Evolutionary conservation across 1,284 basidiomycete genomes (phyloP).

Genomic region (Vanrija sp.): DNA sequence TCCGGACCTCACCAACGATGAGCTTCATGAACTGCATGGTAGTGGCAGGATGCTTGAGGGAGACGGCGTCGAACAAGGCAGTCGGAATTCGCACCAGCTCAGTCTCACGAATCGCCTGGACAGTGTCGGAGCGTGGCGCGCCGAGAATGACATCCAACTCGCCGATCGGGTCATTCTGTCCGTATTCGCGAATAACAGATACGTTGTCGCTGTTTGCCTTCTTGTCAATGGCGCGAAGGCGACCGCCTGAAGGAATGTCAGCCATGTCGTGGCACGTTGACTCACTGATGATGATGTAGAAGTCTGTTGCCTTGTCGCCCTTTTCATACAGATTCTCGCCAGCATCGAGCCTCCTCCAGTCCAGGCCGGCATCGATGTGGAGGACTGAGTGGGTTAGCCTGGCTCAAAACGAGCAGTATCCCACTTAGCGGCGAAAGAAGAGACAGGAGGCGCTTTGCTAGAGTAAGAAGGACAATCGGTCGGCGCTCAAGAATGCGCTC

Average conservation of each 20-base stretch:
- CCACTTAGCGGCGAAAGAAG: slow-evolving; percentile 84
- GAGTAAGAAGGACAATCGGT: slow-evolving; percentile 89
- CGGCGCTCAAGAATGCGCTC: slow-evolving; percentile 87
- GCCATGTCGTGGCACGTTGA: neutral
- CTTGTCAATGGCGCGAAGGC: slow-evolving; percentile 72
- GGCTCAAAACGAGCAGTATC: slow-evolving; percentile 5
- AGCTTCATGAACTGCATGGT: slow-evolving; percentile 92
- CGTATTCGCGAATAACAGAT: slow-evolving; percentile 85
- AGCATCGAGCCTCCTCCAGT: slow-evolving; percentile 96
- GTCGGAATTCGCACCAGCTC: slow-evolving; percentile 97
- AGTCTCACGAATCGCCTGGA: slow-evolving; percentile 96
- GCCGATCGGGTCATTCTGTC: slow-evolving; percentile 68
- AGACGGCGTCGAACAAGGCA: slow-evolving; percentile 96
- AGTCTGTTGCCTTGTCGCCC: slow-evolving; percentile 83
- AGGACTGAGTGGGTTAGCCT: slow-evolving; percentile 59
- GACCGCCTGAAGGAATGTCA: slow-evolving; percentile 58
- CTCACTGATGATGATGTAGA: slow-evolving; percentile 89
- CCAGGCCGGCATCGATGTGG: slow-evolving; percentile 93
- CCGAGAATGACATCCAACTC: slow-evolving; percentile 98
- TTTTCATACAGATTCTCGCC: slow-evolving; percentile 76
- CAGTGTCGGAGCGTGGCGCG: slow-evolving; percentile 78
- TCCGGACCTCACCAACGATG: slow-evolving; percentile 86
- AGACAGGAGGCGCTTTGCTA: slow-evolving; percentile 94
- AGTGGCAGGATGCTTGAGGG: slow-evolving; percentile 84
- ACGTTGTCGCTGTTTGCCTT: slow-evolving; percentile 60